Evolutionary conservation across 2,329 filamentous ascomycete genomes (phyloP), one percentile per base, ranked within the genome.

Genomic region (Phaeophleospora eucalypticola): DNA sequence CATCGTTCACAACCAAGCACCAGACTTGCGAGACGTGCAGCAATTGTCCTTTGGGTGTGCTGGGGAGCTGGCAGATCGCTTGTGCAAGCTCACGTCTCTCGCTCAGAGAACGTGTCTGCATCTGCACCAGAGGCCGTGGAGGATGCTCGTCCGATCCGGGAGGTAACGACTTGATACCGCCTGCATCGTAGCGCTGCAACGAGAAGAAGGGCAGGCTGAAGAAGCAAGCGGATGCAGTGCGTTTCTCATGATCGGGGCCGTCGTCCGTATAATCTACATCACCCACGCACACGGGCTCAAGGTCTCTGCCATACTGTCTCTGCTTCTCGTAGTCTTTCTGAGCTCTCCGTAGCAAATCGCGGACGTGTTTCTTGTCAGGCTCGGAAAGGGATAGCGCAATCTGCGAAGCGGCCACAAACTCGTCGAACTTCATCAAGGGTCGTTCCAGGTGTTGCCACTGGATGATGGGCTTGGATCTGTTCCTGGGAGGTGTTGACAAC

Each of bases 261-360:
- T 48, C 44, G n/a, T n/a, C n/a, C 21, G 45, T 33, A 19, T 48
- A 43, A 24, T 51, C 41, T 14, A 46, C 24, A 33, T 53, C 48
- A 21, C 43, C 37, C 18, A 45, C 36, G 19, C 48, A 51, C 16
- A 46, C 44, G 7, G 51, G 36, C 34, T 51, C 49, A 44, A 53
- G 45, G 16, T 51, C 48, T 35, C 48, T 41, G 10, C 51, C 51
- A 41, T 46, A 39, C 38, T 53, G 51, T 4, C 51, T 48, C 20
- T 51, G 51, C 38, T 45, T 46, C 37, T 53, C 48, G 14, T 53
- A 36, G n/a, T 51, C 40, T 15, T 44, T 43, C 20, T 48, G 48
- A 6, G 46, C 38, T 32, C 43, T 48, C 9, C 41, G 19, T 15
- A 53, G 48, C 41, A 53, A 12, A 6, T 48, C 35, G 4, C 17